A percentile compares a stretch with the other conserved stretches of the same genome.
Conservation (phyloP, 1,284 basidiomycete genomes). For the Golubevia sp. region DNA sequence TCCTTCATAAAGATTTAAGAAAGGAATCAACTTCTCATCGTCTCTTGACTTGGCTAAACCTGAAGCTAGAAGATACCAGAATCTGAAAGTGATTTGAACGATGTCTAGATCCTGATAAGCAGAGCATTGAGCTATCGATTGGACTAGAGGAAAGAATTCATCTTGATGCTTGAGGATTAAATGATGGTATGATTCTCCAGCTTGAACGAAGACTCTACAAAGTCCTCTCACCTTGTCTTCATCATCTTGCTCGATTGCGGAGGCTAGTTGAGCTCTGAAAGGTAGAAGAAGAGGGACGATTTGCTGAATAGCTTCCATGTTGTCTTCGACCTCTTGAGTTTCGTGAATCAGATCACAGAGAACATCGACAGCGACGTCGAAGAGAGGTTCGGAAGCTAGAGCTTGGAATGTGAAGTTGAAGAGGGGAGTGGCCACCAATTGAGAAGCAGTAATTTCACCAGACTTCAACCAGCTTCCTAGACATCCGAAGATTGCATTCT, state of each 20-base stretch:
- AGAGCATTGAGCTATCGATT: slow-evolving; percentile 91
- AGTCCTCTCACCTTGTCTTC: slow-evolving; percentile 86
- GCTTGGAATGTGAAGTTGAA: slow-evolving; percentile 48
- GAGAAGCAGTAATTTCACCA: slow-evolving; percentile 44
- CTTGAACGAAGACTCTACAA: slow-evolving; percentile 90
- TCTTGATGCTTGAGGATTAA: slow-evolving; percentile 87
- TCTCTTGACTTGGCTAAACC: slow-evolving; percentile 66
- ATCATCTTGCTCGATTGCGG: slow-evolving; percentile 69
- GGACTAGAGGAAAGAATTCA: slow-evolving; percentile 88
- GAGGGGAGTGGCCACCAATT: slow-evolving; percentile 47
- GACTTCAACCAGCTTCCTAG: slow-evolving; percentile 54
- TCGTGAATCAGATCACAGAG: slow-evolving; percentile 96
- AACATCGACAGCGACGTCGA: slow-evolving; percentile 88
- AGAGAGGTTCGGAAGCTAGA: slow-evolving; percentile 71
- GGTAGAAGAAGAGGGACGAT: slow-evolving; percentile 71
- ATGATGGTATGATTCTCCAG: slow-evolving; percentile 90
- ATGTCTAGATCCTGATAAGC: slow-evolving; percentile 93
- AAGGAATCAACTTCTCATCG: slow-evolving; percentile 62
- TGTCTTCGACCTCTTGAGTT: slow-evolving; percentile 95
- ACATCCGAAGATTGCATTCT: slow-evolving; percentile 47
- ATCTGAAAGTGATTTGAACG: slow-evolving; percentile 95
- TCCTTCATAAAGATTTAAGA: slow-evolving; percentile 79
- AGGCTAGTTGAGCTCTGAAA: slow-evolving; percentile 28
- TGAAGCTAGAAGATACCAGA: slow-evolving; percentile 78
- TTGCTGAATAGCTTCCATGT: slow-evolving; percentile 82